phyloP scores from a whole-genome alignment of 257 asterid genomes.

The Anisodus tanguticus region DNA sequence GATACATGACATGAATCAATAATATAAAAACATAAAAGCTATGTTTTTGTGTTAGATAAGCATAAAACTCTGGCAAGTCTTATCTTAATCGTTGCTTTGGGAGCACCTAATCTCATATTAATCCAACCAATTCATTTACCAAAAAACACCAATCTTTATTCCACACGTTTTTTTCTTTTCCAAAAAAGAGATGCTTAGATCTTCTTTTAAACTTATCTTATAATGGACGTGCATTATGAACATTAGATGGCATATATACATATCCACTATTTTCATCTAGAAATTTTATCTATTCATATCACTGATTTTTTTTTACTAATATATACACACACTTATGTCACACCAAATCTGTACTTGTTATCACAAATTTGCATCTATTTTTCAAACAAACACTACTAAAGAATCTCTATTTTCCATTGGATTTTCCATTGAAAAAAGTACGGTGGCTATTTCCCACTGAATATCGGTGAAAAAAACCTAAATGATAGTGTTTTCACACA shows the following conservation, averaged over 20 bases:
- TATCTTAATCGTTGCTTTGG: not conserved
- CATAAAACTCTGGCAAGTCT: constrained; percentile 4
- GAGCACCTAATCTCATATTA: not conserved
- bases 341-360: too few species aligned
- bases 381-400: too few species aligned
- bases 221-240: not conserved
- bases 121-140: not conserved
- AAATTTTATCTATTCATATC: not conserved
- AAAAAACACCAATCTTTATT: not conserved
- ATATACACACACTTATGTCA: too few species aligned
- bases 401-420: too few species aligned
- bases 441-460: too few species aligned
- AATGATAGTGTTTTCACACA: too few species aligned
- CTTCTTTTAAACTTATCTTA: not conserved
- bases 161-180: not conserved
- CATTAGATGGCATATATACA: not conserved
- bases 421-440: too few species aligned
- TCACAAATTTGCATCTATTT: not conserved
- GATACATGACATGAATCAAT: not conserved
- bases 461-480: too few species aligned
- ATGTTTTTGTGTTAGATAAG: not conserved
- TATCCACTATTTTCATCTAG: too few species aligned
- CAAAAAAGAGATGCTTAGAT: not conserved
- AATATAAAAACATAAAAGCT: not conserved
- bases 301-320: too few species aligned